Evolutionary conservation across 805 yeast species (phyloP).

Genomic region (Kluyveromyces lactis): DNA sequence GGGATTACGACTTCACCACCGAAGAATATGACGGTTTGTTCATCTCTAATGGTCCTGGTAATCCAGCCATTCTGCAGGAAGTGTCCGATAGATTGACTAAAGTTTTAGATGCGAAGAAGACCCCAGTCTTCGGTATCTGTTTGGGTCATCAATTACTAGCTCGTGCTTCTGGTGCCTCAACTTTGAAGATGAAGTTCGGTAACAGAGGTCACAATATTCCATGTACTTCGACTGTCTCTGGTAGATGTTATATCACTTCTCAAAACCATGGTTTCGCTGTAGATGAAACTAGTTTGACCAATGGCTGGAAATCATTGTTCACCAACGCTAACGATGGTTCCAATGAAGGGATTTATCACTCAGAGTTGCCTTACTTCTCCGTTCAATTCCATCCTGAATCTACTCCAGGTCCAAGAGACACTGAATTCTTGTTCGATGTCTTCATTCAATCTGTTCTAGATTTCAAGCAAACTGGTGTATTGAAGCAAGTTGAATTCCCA

Average conservation of each 20-base stretch:
- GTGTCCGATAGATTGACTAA: conserved; percentile 52
- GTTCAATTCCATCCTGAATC: conserved; percentile 99
- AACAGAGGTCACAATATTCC: conserved; percentile 99
- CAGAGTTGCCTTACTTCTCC: conserved; percentile 82
- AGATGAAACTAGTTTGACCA: conserved; percentile 62
- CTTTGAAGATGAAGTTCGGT: conserved; percentile 90
- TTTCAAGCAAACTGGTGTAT: conserved; percentile 41
- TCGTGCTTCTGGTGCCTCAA: conserved; percentile 90
- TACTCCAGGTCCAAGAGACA: conserved; percentile 98
- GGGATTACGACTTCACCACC: conserved; percentile 75
- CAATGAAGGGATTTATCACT: conserved; percentile 95
- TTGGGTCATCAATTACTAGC: conserved; percentile 96
- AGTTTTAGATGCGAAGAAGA: conserved; percentile 55
- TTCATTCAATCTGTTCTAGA: conserved; percentile 77
- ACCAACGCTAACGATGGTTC: conserved; percentile 95
- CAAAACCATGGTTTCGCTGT: conserved; percentile 99
- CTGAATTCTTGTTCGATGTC: conserved; percentile 92
- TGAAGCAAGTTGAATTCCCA: conserved; percentile 79
- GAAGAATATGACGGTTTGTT: conserved; percentile 93
- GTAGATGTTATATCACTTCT: conserved; percentile 96
- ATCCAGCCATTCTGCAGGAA: conserved; percentile 76
- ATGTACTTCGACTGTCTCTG: conserved; percentile 79
- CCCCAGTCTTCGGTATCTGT: conserved; percentile 97
- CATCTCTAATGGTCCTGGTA: conserved; percentile 98
- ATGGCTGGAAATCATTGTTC: conserved; percentile 89